phyloP scores from a whole-genome alignment of 2,329 filamentous ascomycete species.

The Botrytis sinoallii region DNA sequence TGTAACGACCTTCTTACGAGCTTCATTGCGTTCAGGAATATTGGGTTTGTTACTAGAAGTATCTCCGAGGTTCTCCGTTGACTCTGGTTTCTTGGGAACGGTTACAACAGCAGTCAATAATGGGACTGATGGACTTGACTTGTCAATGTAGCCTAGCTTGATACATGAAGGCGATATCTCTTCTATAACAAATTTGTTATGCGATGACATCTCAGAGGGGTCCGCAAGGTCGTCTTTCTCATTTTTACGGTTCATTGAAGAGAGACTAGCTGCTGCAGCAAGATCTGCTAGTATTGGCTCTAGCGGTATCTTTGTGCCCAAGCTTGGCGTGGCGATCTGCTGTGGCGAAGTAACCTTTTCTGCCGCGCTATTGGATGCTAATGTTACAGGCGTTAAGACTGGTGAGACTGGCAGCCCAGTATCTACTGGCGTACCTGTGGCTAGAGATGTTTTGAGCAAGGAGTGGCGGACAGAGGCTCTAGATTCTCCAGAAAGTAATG shows the following conservation, averaged over 20 bases:
- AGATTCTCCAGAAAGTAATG: constrained; percentile 31
- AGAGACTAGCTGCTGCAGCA: constrained; percentile 10
- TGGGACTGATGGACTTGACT: constrained; percentile 12
- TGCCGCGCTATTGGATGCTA: background rate
- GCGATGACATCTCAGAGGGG: background rate
- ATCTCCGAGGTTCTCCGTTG: background rate
- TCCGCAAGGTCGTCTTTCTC: background rate
- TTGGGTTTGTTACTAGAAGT: constrained; percentile 1
- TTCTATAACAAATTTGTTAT: constrained; percentile 14
- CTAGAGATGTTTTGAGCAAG: constrained; percentile 31
- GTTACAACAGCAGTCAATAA: constrained; percentile 17
- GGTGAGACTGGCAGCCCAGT: constrained; percentile 30
- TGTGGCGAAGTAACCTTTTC: background rate
- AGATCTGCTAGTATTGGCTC: constrained; percentile 13
- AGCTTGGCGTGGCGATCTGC: constrained; percentile 1
- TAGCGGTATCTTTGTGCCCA: constrained; percentile 8
- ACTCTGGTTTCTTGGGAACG: constrained; percentile 2
- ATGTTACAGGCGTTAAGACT: constrained; percentile 23
- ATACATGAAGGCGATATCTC: constrained; percentile 18
- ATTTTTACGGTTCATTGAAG: background rate
- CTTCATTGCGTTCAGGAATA: constrained; percentile 12
- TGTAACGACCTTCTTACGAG: background rate
- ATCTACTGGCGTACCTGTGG: constrained; percentile 26
- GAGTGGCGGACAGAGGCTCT: constrained; percentile 30
- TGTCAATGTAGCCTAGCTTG: constrained; percentile 16